phyloP scores from a whole-genome alignment of 176 grass and related monocot genomes.

The Cenchrus purpureus region DNA sequence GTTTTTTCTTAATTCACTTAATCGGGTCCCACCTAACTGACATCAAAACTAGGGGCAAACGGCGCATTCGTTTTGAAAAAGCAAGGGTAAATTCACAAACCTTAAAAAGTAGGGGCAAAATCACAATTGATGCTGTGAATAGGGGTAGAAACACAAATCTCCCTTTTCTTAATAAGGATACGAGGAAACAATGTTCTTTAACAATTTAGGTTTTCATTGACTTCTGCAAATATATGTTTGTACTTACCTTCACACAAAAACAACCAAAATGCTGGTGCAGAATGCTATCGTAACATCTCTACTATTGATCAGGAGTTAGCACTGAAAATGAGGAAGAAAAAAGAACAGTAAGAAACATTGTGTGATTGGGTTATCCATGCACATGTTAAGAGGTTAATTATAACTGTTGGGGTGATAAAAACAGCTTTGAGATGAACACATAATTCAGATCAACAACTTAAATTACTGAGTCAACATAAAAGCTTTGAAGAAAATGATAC shows the following conservation, averaged over 20 bases:
- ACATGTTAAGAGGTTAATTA: not conserved
- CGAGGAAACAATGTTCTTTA: not conserved
- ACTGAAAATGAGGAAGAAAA: conserved; percentile 24
- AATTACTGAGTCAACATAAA: not conserved
- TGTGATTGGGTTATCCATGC: not conserved
- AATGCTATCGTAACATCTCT: conserved; percentile 26
- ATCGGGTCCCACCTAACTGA: too few species aligned
- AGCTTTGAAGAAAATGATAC: not conserved
- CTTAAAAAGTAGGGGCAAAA: too few species aligned
- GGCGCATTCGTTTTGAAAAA: too few species aligned
- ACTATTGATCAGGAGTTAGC: conserved; percentile 53
- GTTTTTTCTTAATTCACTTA: too few species aligned
- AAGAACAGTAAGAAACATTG: conserved; percentile 34
- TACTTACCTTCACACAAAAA: conserved; percentile 43
- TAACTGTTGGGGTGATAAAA: not conserved
- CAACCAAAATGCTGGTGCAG: conserved; percentile 24
- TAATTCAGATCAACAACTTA: not conserved
- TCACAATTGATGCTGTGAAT: too few species aligned
- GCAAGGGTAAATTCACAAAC: too few species aligned
- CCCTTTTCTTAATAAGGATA: too few species aligned
- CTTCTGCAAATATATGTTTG: not conserved
- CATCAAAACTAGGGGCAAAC: too few species aligned
- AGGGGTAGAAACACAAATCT: too few species aligned
- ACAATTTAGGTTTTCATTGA: not conserved
- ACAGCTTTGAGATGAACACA: not conserved